phyloP scores from a whole-genome alignment of 2,329 filamentous ascomycete species.

The Colletotrichum liriopes region DNA sequence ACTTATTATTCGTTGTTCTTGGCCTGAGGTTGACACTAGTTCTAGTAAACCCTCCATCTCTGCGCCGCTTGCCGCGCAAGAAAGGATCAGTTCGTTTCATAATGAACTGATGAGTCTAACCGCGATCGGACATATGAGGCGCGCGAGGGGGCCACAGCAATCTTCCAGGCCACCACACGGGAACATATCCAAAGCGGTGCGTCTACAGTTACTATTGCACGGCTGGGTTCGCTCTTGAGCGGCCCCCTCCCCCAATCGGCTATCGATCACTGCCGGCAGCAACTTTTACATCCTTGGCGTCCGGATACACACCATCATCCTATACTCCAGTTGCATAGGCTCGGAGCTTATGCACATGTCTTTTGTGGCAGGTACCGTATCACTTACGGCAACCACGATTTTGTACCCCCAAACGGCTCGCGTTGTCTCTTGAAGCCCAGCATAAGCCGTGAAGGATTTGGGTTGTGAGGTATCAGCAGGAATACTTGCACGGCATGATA shows the following conservation, averaged over 20 bases:
- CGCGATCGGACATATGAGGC: too few species aligned
- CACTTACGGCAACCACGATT: not conserved
- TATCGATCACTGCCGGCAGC: not conserved
- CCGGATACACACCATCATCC: too few species aligned
- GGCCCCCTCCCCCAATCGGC: too few species aligned
- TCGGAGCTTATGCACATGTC: not conserved
- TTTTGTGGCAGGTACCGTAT: too few species aligned
- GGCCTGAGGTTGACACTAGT: not conserved
- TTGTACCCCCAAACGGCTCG: not conserved
- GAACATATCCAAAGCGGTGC: not conserved
- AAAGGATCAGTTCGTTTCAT: not conserved
- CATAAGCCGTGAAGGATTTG: not conserved
- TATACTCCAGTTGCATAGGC: too few species aligned
- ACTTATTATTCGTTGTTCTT: too few species aligned
- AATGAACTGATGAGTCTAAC: not conserved
- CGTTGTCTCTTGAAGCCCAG: too few species aligned
- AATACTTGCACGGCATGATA: not conserved
- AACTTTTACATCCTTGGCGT: too few species aligned
- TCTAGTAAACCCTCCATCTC: not conserved
- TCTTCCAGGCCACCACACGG: not conserved
- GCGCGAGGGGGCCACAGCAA: too few species aligned
- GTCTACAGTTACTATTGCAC: not conserved
- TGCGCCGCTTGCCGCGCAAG: not conserved
- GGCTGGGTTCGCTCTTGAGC: too few species aligned
- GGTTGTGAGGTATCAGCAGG: not conserved